Conservation (phyloP, 2,329 filamentous ascomycete genomes). For the Colletotrichum sp. region DNA sequence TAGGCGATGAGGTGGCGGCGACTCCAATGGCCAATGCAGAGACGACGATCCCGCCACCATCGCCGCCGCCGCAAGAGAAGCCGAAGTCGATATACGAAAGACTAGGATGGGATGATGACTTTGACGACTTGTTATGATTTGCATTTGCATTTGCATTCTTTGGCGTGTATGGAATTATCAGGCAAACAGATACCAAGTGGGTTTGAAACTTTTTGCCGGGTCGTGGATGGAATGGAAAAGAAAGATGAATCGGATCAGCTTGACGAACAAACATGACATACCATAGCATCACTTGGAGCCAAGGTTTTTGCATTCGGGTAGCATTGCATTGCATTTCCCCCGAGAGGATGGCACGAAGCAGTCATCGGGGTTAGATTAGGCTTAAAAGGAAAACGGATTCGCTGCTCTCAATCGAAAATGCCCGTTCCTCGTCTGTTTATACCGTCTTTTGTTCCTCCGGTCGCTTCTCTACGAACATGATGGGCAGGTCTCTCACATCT, state of each 20-base stretch:
- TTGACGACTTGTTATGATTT: slow-evolving; percentile 48
- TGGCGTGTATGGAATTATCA: slow-evolving; percentile 21
- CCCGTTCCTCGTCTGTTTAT: background rate
- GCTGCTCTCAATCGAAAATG: background rate
- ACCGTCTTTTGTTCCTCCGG: slow-evolving; percentile 9
- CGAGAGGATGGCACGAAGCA: background rate
- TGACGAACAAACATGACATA: slow-evolving; percentile 14
- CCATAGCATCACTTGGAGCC: background rate
- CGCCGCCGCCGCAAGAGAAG: slow-evolving; percentile 23
- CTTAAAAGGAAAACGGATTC: background rate
- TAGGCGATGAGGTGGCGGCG: slow-evolving; percentile 19
- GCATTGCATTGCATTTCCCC: background rate
- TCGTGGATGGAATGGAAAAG: background rate
- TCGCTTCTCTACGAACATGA: slow-evolving; percentile 59
- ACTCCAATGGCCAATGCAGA: background rate
- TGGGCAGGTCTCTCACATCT: slow-evolving; percentile 77
- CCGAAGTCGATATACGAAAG: slow-evolving; percentile 56
- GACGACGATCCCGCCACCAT: background rate
- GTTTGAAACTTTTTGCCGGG: background rate
- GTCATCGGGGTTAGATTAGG: background rate
- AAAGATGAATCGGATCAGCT: background rate
- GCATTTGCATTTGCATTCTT: slow-evolving; percentile 6
- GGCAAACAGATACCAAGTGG: slow-evolving; percentile 14
- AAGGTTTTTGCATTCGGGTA: background rate
- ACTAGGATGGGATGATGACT: slow-evolving; percentile 64